phyloP scores from a whole-genome alignment of 1,139 yeast genomes.

The Debaryomyces singareniensis region DNA sequence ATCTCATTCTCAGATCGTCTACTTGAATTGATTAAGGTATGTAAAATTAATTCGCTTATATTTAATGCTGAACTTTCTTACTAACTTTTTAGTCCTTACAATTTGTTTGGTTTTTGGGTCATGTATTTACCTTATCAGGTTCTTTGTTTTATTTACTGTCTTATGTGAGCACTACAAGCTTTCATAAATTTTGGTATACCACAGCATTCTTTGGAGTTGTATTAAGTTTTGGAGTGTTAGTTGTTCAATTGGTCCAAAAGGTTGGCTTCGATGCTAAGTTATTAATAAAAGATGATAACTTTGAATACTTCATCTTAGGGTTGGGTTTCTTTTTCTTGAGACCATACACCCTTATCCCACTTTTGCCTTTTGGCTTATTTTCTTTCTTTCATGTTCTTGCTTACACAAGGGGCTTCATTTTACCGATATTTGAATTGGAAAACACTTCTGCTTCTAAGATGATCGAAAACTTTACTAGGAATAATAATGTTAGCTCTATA shows the following conservation, averaged over 20 bases:
- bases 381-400: constrained; percentile 58
- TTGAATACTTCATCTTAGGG: constrained; percentile 44
- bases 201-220: constrained; percentile 59
- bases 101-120: constrained; percentile 68
- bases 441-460: constrained; percentile 28
- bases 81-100: constrained; percentile 34
- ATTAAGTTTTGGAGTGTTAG: constrained; percentile 71
- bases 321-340: constrained; percentile 28
- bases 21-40: too few species aligned
- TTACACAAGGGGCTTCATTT: constrained; percentile 53
- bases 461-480: constrained; percentile 51
- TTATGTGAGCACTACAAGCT: constrained; percentile 18
- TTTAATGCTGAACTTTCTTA: background rate
- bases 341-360: constrained; percentile 38
- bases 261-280: constrained; percentile 27
- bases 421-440: constrained; percentile 57
- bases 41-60: too few species aligned
- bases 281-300: constrained; percentile 38
- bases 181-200: constrained; percentile 48
- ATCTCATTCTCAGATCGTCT: too few species aligned
- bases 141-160: constrained; percentile 50
- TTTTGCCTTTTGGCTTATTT: constrained; percentile 47
- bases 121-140: constrained; percentile 54
- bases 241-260: constrained; percentile 46
- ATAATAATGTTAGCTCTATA: constrained; percentile 66